A percentile compares a stretch with the other conserved stretches of the same genome.
These are phyloP conservation scores for Barbarea vulgaris DNA, from an alignment of 345 rosid genomes.

Conservation along the genomic window DNA sequence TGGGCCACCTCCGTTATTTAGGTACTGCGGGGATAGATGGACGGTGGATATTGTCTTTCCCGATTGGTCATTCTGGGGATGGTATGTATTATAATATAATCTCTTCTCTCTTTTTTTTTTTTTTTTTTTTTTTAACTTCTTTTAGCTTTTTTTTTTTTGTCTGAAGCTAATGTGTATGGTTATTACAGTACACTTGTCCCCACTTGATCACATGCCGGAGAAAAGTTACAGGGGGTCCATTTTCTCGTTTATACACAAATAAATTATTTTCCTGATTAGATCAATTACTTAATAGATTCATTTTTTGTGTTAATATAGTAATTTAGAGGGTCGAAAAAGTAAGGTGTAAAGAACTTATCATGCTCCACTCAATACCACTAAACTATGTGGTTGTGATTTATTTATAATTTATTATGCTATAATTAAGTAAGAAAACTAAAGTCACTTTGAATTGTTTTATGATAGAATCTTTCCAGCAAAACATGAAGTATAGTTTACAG, in stretches of 20 bases:
- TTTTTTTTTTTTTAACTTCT: background rate
- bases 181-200: slow-evolving; percentile 39
- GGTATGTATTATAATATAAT: slow-evolving; percentile 41
- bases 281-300: background rate
- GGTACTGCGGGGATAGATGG: slow-evolving; percentile 47
- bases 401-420: background rate
- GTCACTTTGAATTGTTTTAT: slow-evolving; percentile 1
- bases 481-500: background rate
- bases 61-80: slow-evolving; percentile 63
- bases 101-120: background rate
- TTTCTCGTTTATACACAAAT: background rate
- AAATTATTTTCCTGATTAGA: slow-evolving; percentile 15
- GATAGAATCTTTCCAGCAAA: slow-evolving; percentile 17
- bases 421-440: slow-evolving; percentile 7
- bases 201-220: slow-evolving; percentile 35
- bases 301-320: background rate
- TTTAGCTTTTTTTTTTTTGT: background rate
- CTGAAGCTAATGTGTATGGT: slow-evolving; percentile 33
- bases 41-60: slow-evolving; percentile 51
- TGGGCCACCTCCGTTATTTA: slow-evolving; percentile 53
- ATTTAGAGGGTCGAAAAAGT: background rate
- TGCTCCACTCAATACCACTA: slow-evolving; percentile 20
- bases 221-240: slow-evolving; percentile 5
- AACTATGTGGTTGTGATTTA: background rate
- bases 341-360: background rate